Percentiles rank a stretch among this genome's conserved stretches.
phyloP scores from a whole-genome alignment of 257 asterid species.

The Mitragyna speciosa region DNA sequence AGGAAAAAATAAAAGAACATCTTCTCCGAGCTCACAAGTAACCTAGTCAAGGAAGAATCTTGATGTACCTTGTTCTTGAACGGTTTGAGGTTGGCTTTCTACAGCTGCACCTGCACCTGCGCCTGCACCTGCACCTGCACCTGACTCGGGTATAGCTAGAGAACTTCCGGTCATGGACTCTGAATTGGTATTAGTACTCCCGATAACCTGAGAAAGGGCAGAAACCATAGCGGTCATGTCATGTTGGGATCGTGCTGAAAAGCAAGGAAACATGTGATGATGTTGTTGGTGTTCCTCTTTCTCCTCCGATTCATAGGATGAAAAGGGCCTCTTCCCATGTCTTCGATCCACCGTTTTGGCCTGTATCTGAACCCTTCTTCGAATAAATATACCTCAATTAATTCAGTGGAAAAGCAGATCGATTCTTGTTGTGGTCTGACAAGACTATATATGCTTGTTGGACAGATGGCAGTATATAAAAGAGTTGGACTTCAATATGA shows the following conservation, averaged over 20 bases:
- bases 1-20: neutral
- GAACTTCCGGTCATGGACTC: constrained; percentile 13
- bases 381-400: neutral
- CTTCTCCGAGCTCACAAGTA: neutral
- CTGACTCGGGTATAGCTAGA: constrained; percentile 6
- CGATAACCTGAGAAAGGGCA: constrained; percentile 84
- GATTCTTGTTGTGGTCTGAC: neutral
- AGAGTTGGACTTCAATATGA: neutral
- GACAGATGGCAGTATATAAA: neutral
- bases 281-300: constrained; percentile 30
- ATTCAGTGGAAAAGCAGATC: neutral
- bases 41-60: neutral
- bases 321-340: constrained; percentile 56
- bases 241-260: constrained; percentile 65
- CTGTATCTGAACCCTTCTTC: neutral
- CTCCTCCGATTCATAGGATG: constrained; percentile 45
- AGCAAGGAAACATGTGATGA: constrained; percentile 36
- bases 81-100: constrained; percentile 32
- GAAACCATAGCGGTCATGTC: constrained; percentile 84
- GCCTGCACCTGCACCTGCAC: constrained; percentile 15
- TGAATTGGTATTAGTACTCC: constrained; percentile 31
- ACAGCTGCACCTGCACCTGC: constrained; percentile 13
- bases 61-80: constrained; percentile 51
- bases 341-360: constrained; percentile 37
- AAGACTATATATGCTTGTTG: neutral